A percentile compares a stretch with the other conserved stretches of the same genome.
These are phyloP conservation scores for Macroventuria anomochaeta DNA, from an alignment of 2,329 filamentous ascomycete species.

Conservation along the genomic window DNA sequence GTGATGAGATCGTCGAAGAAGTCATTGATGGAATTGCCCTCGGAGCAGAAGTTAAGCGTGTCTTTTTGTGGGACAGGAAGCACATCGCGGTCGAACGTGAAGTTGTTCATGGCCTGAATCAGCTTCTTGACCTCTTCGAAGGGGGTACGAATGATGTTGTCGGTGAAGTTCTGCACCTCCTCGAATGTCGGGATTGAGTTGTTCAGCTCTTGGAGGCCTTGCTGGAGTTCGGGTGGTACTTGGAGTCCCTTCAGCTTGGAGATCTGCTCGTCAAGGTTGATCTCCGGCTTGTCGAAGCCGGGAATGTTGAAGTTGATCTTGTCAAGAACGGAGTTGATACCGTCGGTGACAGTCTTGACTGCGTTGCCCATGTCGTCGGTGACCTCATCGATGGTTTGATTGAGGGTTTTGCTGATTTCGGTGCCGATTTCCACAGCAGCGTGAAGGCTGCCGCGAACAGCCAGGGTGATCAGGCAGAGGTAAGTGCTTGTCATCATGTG, in stretches of 20 bases:
- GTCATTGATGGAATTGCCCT: conserved; percentile 78
- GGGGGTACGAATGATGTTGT: conserved; percentile 74
- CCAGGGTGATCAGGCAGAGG: conserved; percentile 84
- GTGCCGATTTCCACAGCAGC: conserved; percentile 69
- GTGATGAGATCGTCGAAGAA: conserved; percentile 80
- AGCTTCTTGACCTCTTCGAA: conserved; percentile 80
- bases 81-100: conserved; percentile 76
- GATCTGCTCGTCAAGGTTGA: conserved; percentile 72
- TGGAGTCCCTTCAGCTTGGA: conserved; percentile 72
- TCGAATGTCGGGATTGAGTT: conserved; percentile 81
- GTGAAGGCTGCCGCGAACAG: conserved; percentile 79
- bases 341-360: conserved; percentile 42
- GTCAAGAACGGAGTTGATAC: conserved; percentile 49
- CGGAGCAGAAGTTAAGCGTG: conserved; percentile 83
- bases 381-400: conserved; percentile 66
- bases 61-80: conserved; percentile 88
- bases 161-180: conserved; percentile 81
- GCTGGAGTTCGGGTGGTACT: conserved; percentile 71
- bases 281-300: conserved; percentile 55
- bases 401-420: conserved; percentile 66
- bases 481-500: conserved; percentile 91
- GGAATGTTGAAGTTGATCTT: conserved; percentile 52
- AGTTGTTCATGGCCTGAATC: conserved; percentile 73
- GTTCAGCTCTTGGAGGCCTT: conserved; percentile 75
- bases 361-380: conserved; percentile 57